Evolutionary conservation across 2,329 filamentous ascomycete species (phyloP), one percentile per base, ranked within the genome.

Genomic region (Monilinia polystroma): DNA sequence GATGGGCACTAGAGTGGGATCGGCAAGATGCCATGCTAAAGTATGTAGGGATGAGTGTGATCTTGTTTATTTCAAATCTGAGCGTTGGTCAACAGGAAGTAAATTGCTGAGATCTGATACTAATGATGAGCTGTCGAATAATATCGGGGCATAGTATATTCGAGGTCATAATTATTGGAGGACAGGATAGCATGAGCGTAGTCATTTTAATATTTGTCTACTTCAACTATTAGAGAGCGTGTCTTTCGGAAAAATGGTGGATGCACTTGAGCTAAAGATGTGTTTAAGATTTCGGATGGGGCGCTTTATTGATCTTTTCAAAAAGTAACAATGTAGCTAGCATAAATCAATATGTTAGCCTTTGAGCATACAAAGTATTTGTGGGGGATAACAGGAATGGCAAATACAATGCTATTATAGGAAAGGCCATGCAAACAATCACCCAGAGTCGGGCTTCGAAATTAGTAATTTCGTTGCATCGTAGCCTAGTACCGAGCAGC

Each of bases 111-210:
- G 58, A 62, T 14, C 32, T 3, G 45, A 38, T 51, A 29, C 20
- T 29, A 51, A 23, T n/a, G 58, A 60, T 51, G 58, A 38, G 45
- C 49, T 60, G 58, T 51, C 58, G 45, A 51, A 60, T 60, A 8
- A 60, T 26, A 51, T 60, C 5, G 58, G 49, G 55, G 11, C 55
- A 45, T 58, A 41, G 18, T 58, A 23, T 20, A 58, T 58, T 45
- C 38, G 55, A 45, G 55, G 55, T 45, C 55, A 16, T 58, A n/a
- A 14, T 18, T 23, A 58, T 58, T 45, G 55, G 55, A 23, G 45
- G 38, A 45, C 11, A n/a, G 38, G 23, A 20, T 29, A 29, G 4
- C 14, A 45, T 29, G 41, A 45, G 38, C 55, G 26, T 57, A n/a
- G 32, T 20, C n/a, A 57, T 57, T 3, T 51, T 60, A 26, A 32